phyloP scores from a whole-genome alignment of 768 basidiomycete species.

The Phanerodontia chrysosporium region DNA sequence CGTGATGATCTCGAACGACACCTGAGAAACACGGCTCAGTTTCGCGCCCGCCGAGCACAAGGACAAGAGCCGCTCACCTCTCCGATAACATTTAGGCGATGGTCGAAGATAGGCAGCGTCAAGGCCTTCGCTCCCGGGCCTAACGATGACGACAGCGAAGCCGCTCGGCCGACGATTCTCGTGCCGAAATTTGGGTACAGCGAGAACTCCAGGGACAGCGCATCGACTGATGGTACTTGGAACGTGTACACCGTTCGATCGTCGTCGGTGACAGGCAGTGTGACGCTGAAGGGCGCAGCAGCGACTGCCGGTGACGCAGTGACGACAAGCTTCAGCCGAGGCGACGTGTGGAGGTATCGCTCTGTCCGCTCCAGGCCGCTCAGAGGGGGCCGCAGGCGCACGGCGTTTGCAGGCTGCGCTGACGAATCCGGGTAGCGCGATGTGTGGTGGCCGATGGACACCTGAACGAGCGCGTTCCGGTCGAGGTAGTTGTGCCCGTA shows the following conservation, averaged over 20 bases:
- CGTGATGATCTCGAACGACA: slow-evolving; percentile 83
- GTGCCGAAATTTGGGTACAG: slow-evolving; percentile 97
- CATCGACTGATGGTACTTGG: slow-evolving; percentile 72
- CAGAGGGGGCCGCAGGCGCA: slow-evolving; percentile 72
- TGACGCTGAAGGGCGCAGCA: slow-evolving; percentile 86
- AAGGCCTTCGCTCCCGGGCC: slow-evolving; percentile 48
- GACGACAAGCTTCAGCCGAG: slow-evolving; percentile 93
- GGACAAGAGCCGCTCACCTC: slow-evolving; percentile 55
- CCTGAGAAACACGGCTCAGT: slow-evolving; percentile 37
- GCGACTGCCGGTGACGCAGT: slow-evolving; percentile 81
- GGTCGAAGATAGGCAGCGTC: slow-evolving; percentile 82
- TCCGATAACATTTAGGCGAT: slow-evolving; percentile 89
- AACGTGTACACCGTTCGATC: slow-evolving; percentile 71
- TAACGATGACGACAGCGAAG: slow-evolving; percentile 77
- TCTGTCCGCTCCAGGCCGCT: slow-evolving; percentile 66
- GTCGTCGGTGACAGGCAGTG: slow-evolving; percentile 73
- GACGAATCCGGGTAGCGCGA: slow-evolving; percentile 29
- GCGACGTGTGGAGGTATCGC: slow-evolving; percentile 63
- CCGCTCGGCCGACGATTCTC: slow-evolving; percentile 90
- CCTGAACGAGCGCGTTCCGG: slow-evolving; percentile 77
- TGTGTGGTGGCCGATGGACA: slow-evolving; percentile 71
- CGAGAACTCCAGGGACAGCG: slow-evolving; percentile 84
- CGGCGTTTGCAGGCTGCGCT: slow-evolving; percentile 39
- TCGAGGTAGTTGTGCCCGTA: slow-evolving; percentile 97
- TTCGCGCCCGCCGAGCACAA: not conserved